Evolutionary conservation across 176 grass and related monocot species (phyloP), one percentile per base, ranked within the genome.

Genomic region (Zizania latifolia): DNA sequence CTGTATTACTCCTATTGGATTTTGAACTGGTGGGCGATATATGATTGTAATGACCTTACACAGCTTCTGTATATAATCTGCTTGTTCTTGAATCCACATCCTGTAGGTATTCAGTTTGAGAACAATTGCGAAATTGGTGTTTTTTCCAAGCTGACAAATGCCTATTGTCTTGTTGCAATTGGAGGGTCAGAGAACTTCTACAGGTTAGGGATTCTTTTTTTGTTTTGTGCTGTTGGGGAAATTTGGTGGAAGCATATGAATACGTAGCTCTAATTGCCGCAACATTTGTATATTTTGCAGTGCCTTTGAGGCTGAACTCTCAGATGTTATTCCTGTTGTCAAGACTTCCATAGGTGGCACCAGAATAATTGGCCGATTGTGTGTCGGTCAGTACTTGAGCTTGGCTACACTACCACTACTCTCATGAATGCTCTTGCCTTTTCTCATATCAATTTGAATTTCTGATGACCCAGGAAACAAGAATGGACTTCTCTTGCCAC

Each of bases 181-280:
- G 92, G 96, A 80, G 96, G 96, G 10, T 99, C 96, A 57, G 96
- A 99, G 77, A 95, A 85, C 76, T 99, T 99, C 81, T 99, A 99
- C 87, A 99, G 92, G 92, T 93, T 68, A 33, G 71, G 33, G 48
- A 23, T 58, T 2, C 28, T n/a, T 38, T 16, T 23, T n/a, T 44
- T 23, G 14, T 6, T 40, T 44, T 65, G 45, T 59, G 4, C 5
- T 39, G n/a, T 35, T 62, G 13, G 15, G 24, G 6, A 9, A 31
- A 34, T 76, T 58, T 64, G 14, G 12, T 72, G 12, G 8, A 57
- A 68, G 1, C 34, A 19, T 34, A 29, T 2, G 9, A 71, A 51
- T 66, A 15, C 29, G 30, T 21, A 51, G 44, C 70, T 72, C 46
- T 83, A 24, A 45, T 3, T 56, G 14, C 22, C 55, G 72, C 8